Base-by-base conservation (phyloP, 805 yeast species). In the Candida nemodendra region DNA sequence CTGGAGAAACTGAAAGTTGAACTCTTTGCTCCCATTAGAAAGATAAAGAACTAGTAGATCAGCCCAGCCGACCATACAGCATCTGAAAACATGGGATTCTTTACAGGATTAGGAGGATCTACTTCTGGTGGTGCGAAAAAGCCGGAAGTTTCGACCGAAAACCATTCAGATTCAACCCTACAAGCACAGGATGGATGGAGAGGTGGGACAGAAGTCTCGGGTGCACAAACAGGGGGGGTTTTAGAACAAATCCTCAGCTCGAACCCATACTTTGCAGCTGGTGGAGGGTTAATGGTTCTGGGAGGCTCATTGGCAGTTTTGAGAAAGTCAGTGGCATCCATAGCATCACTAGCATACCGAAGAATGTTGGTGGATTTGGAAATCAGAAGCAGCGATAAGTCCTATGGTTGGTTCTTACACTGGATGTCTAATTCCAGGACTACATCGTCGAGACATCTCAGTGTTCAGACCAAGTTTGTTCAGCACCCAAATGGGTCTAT, bases 261-360 rank as follows among this genome's bases (percentile, higher is more conserved):
- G 25, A 91, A 91, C 58, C 98, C 97, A n/a, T 89, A 88, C 61
- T 91, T 93, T 67, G 93, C 97, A 1, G 99, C 98, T 0, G 99
- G 99, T 54, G 96, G 97, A 52, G 99, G 99, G 0, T 68, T 93
- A 27, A 93, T 93, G 99, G 68, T 90, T 3, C 67, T 93, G 2
- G 99, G 99, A n/a, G 89, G 95, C 0, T 83, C 81, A 1, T 62
- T 93, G 23, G 95, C 96, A 0, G 51, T 88, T 6, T 79, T 87
- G 0, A 69, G 96, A 34, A 80, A 76, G 41, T 88, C 87, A 1
- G 61, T 83, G 1, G 68, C 76, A 30, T 73, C 81, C 34, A 66
- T 79, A 1, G 78, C 91, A 2, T 68, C 78, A 2, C 73, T 93
- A 30, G 58, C 86, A 5, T 87, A 90, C 59, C 75, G 95, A 27